Conservation (phyloP, 176 grass and related monocot species). For the Chrysopogon serrulatus region DNA sequence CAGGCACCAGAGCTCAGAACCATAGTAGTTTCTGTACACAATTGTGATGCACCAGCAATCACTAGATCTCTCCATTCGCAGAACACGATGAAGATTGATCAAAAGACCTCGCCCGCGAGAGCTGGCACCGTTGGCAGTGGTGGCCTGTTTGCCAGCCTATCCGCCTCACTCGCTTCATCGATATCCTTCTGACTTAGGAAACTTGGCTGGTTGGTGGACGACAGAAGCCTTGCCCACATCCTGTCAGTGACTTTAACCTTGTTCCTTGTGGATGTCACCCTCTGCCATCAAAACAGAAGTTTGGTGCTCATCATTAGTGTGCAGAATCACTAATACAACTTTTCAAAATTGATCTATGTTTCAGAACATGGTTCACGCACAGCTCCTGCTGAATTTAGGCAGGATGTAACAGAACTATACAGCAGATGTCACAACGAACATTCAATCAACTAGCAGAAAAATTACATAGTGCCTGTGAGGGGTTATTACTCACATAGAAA, state of each 20-base stretch:
- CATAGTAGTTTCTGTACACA: too few species aligned
- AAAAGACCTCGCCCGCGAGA: slow-evolving; percentile 1
- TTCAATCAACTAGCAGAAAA: neutral
- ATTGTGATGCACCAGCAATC: too few species aligned
- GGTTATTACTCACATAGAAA: slow-evolving; percentile 71
- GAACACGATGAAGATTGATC: slow-evolving; percentile 4
- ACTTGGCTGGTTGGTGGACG: slow-evolving; percentile 75
- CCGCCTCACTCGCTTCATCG: slow-evolving; percentile 33
- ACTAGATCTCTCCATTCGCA: too few species aligned
- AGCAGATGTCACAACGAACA: neutral
- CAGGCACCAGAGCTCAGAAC: too few species aligned
- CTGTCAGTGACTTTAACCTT: slow-evolving; percentile 60
- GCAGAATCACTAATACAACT: neutral
- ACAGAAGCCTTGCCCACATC: slow-evolving; percentile 78
- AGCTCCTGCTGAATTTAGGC: neutral
- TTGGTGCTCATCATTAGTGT: neutral
- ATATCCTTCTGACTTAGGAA: slow-evolving; percentile 60
- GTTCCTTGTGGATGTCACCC: slow-evolving; percentile 67
- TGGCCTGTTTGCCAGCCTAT: slow-evolving; percentile 38
- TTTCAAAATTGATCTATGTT: neutral
- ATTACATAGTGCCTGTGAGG: neutral
- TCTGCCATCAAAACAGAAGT: slow-evolving; percentile 33
- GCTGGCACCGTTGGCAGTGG: neutral
- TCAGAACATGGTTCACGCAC: neutral
- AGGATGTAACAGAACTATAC: neutral